Evolutionary conservation across 257 asterid species (phyloP).

Genomic region (Penstemon barbatus): DNA sequence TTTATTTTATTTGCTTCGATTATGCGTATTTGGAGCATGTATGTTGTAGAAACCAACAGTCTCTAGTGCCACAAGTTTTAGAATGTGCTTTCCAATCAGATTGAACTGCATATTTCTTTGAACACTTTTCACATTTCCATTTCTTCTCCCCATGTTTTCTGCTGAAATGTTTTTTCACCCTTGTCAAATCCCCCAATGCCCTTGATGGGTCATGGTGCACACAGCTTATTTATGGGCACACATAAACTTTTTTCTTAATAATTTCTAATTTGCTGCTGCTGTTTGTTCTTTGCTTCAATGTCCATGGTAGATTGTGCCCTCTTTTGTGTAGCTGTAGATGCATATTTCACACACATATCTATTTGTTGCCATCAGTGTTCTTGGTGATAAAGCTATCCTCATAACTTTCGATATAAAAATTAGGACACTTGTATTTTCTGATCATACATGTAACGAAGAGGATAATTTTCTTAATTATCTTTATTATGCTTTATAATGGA

Average conservation of each 20-base stretch:
- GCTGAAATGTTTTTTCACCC: constrained; percentile 86
- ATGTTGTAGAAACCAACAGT: no score
- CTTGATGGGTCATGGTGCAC: constrained; percentile 91
- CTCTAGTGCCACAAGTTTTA: constrained; percentile 92
- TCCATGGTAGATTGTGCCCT: constrained; percentile 98
- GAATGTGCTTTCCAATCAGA: constrained; percentile 98
- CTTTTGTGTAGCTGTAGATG: constrained; percentile 84
- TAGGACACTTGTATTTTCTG: no score
- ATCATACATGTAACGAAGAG: no score
- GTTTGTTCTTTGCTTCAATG: constrained; percentile 80
- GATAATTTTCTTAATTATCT: no score
- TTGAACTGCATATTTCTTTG: constrained; percentile 82
- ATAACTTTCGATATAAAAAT: no score
- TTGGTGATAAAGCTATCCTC: constrained; percentile 84
- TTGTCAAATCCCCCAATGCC: constrained; percentile 93
- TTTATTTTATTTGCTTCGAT: no score
- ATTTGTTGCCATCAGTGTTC: constrained; percentile 74
- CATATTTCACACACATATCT: constrained; percentile 90
- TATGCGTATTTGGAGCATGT: no score
- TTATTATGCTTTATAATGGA: no score
- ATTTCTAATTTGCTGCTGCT: constrained; percentile 37
- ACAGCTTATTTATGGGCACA: constrained; percentile 79
- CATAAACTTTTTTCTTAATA: constrained; percentile 70
- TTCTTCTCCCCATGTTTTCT: constrained; percentile 95
- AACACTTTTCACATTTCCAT: constrained; percentile 89